These are phyloP conservation scores for Ophiocordyceps camponoti-floridani DNA, from an alignment of 2,329 filamentous ascomycete genomes.

Conservation along the genomic window DNA sequence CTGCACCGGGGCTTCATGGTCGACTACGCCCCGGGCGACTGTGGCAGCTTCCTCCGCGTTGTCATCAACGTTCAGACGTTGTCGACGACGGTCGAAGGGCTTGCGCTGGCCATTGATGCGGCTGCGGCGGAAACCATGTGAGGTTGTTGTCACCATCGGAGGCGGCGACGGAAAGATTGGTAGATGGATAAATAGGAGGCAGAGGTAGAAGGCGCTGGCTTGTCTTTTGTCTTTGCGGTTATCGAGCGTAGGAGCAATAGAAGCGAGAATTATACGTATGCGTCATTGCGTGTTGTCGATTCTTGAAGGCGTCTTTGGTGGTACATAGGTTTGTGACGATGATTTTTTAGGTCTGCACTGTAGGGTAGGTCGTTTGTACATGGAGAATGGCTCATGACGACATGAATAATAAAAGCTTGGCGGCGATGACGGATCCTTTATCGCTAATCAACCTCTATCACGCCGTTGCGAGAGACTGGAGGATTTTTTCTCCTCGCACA, in stretches of 20 bases:
- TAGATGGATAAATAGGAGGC: neutral
- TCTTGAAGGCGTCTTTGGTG: neutral
- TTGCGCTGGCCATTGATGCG: conserved; percentile 34
- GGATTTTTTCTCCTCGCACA: too few species aligned
- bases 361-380: too few species aligned
- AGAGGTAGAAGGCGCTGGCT: neutral
- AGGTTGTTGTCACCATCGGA: neutral
- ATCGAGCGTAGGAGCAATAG: neutral
- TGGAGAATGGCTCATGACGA: too few species aligned
- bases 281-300: neutral
- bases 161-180: neutral
- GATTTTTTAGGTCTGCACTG: too few species aligned
- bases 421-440: too few species aligned
- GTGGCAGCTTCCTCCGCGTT: conserved; percentile 39
- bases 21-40: conserved; percentile 39
- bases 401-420: too few species aligned
- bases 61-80: conserved; percentile 40
- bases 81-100: conserved; percentile 28
- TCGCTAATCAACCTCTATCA: too few species aligned
- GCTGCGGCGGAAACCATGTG: conserved; percentile 14
- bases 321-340: too few species aligned
- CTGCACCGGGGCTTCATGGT: conserved; percentile 39
- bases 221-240: neutral
- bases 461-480: too few species aligned
- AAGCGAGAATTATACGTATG: neutral